Evolutionary conservation across 352 stramenopile genomes (phyloP).

Genomic region (Sclerospora graminicola): DNA sequence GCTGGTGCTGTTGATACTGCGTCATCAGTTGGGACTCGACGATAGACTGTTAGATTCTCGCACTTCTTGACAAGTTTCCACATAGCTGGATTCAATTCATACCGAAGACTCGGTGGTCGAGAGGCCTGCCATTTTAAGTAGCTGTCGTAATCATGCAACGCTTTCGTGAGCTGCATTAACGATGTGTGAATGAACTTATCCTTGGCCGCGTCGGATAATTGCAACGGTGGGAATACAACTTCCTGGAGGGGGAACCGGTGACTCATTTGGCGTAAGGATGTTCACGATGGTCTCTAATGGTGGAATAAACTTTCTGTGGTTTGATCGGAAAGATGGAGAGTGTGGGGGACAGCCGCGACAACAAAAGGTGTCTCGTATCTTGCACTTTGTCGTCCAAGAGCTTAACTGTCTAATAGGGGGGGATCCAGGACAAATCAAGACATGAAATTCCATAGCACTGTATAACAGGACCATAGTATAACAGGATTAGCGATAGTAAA

Average conservation of each 20-base stretch:
- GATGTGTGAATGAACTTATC: conserved; percentile 24
- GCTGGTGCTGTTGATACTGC: conserved; percentile 8
- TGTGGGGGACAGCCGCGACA: no score
- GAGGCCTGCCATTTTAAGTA: conserved; percentile 25
- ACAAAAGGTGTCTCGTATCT: no score
- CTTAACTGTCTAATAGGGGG: no score
- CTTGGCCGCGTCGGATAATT: conserved; percentile 12
- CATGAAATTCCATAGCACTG: no score
- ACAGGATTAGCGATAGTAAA: no score
- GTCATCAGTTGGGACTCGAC: conserved; percentile 12
- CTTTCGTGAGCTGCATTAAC: conserved; percentile 17
- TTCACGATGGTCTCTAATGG: no score
- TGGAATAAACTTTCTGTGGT: no score
- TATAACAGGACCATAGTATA: no score
- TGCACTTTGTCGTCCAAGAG: no score
- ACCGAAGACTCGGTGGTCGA: conserved; percentile 22
- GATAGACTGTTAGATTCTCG: conserved; percentile 32
- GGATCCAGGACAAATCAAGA: no score
- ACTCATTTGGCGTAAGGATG: conserved; percentile 7
- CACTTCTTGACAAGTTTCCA: conserved; percentile 37
- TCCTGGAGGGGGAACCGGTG: conserved; percentile 30
- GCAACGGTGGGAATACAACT: conserved; percentile 23
- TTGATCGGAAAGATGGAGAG: no score
- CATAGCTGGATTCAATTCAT: conserved; percentile 26
- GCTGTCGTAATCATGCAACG: conserved; percentile 30